Conservation (phyloP, 805 yeast species). For the Teunomyces panamensis region DNA sequence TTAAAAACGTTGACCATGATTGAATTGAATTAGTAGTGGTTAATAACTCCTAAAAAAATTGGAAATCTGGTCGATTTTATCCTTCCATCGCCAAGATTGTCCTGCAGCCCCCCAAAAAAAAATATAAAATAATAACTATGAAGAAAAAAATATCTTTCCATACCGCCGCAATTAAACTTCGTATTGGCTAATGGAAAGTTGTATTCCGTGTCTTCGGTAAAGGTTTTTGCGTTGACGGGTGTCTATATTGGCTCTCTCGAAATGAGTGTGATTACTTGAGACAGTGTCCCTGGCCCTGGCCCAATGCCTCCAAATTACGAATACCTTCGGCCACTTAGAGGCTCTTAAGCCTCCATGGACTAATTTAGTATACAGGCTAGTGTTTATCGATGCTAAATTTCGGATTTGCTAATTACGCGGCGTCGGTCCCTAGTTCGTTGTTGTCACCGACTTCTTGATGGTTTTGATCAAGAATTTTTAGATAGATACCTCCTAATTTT, state of each 20-base stretch:
- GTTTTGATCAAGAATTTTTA: conserved; percentile 20
- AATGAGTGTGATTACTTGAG: neutral
- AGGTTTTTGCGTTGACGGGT: neutral
- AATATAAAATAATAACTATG: neutral
- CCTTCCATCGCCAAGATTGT: conserved; percentile 2
- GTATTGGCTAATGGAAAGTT: conserved; percentile 1
- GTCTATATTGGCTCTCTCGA: neutral
- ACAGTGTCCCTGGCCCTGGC: neutral
- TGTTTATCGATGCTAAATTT: neutral
- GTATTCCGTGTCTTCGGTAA: conserved; percentile 3
- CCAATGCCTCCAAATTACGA: neutral
- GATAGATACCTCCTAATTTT: conserved; percentile 31
- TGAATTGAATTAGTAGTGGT: neutral
- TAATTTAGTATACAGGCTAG: neutral
- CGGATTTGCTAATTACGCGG: neutral
- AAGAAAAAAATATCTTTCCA: neutral
- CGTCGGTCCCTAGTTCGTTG: neutral
- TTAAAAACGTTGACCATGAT: conserved; percentile 58
- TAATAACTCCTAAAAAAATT: neutral
- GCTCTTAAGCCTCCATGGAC: neutral
- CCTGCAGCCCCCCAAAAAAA: neutral
- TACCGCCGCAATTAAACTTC: neutral
- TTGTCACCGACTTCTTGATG: conserved; percentile 5
- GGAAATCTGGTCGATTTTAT: neutral
- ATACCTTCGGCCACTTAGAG: neutral